These are phyloP conservation scores for Adansonia grandidieri DNA, from an alignment of 441 rosid genomes.

Conservation along the genomic window DNA sequence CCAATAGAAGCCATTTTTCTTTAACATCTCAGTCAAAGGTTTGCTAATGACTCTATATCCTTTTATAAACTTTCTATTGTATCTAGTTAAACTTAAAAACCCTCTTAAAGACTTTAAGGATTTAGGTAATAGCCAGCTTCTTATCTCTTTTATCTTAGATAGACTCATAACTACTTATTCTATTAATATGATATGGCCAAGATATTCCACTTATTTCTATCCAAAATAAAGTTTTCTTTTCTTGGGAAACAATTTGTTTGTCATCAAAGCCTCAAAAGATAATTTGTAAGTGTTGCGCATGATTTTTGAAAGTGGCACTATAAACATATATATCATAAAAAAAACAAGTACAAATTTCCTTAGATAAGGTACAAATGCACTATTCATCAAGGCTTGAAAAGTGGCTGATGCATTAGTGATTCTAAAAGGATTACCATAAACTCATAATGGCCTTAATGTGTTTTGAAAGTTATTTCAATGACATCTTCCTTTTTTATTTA, in stretches of 20 bases:
- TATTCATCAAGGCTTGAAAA: not conserved
- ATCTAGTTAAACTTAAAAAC: not conserved
- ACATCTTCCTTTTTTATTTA: not conserved
- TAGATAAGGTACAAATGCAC: too few species aligned
- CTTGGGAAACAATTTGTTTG: not conserved
- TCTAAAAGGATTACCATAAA: not conserved
- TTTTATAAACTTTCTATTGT: too few species aligned
- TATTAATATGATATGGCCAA: not conserved
- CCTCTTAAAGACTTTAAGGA: not conserved
- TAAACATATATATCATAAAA: not conserved
- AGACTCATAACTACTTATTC: not conserved
- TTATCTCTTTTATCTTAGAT: not conserved
- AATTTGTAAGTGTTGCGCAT: not conserved
- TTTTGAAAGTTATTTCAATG: not conserved
- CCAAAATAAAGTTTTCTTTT: not conserved
- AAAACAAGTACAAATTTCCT: too few species aligned
- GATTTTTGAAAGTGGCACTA: not conserved
- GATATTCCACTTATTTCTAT: not conserved
- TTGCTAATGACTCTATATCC: not conserved
- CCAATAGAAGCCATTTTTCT: too few species aligned
- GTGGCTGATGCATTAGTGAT: not conserved
- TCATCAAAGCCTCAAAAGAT: not conserved
- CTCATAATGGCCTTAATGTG: not conserved
- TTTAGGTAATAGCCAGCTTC: not conserved
- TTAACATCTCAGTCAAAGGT: not conserved